Evolutionary conservation across 2,329 filamentous ascomycete genomes (phyloP), one percentile per base, ranked within the genome.

Genomic region (Beauveria scarabaeidicola): DNA sequence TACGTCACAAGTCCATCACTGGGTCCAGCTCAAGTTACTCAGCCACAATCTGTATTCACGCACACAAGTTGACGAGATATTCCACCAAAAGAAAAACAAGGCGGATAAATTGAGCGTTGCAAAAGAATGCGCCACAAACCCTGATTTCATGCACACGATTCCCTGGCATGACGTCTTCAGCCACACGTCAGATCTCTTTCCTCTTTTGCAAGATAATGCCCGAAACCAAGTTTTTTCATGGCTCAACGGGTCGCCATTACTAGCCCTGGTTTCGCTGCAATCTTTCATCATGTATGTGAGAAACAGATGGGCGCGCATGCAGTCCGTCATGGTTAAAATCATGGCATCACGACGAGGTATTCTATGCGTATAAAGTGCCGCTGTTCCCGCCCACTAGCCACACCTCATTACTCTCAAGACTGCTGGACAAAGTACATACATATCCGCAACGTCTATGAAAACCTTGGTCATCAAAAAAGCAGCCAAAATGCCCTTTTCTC

Each of bases 401-500:
- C 29, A 59, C 11, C 47, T 3, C 2, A 44, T 3, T n/a, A 47
- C 13, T 17, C 7, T 9, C 53, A 46, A n/a, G 23, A 41, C 5
- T 4, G 36, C 15, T 41, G 2, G 9, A 8, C 7, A 11, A 29
- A 15, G 19, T 6, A 43, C 40, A 27, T 6, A 43, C 40, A 21
- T 19, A 8, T 17, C 6, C 36, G 8, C 32, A 36, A 15, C 32
- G 13, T 48, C 2, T 3, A 25, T 54, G 7, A 23, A 44, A 19
- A 46, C 9, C 21, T 13, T n/a, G 52, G 44, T 40, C 44, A 62
- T 43, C 23, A 21, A 61, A 58, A 52, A 59, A 61, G 38, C 44
- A 51, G 48, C 36, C 66, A 72, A 64, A 43, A 75, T 75, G 72
- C 69, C 70, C 67, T 66, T 69, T 59, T 66, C 65, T 61, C 58